Conservation (phyloP, 768 basidiomycete genomes). For the Pulveroboletus ravenelii region DNA sequence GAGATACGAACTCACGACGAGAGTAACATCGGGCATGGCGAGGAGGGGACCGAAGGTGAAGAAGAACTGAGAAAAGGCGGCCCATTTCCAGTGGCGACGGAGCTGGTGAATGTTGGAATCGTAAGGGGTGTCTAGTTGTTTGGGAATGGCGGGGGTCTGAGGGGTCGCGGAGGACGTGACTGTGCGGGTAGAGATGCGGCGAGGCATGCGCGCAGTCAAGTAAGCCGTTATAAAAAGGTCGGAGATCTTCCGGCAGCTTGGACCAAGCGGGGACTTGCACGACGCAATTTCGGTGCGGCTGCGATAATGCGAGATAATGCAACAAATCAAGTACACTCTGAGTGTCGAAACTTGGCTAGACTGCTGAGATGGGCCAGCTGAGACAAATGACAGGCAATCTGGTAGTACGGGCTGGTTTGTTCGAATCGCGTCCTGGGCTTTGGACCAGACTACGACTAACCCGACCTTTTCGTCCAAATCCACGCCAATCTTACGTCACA, state of each 20-base stretch:
- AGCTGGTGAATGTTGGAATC: slow-evolving; percentile 48
- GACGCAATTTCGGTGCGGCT: slow-evolving; percentile 14
- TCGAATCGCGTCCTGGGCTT: slow-evolving; percentile 1
- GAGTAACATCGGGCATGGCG: slow-evolving; percentile 63
- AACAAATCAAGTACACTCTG: slow-evolving; percentile 18
- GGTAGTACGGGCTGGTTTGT: neutral
- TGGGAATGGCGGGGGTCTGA: slow-evolving; percentile 23
- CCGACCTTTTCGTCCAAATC: slow-evolving; percentile 16
- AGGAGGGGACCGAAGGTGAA: slow-evolving; percentile 76
- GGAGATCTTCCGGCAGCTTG: slow-evolving; percentile 32
- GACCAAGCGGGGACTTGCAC: slow-evolving; percentile 18
- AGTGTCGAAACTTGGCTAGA: slow-evolving; percentile 9
- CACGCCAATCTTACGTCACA: slow-evolving; percentile 20
- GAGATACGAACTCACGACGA: slow-evolving; percentile 44
- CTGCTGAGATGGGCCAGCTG: slow-evolving; percentile 9
- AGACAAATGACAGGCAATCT: slow-evolving; percentile 8
- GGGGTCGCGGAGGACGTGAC: slow-evolving; percentile 31
- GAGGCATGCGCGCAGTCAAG: slow-evolving; percentile 50
- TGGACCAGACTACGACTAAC: slow-evolving; percentile 2
- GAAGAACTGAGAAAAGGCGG: slow-evolving; percentile 87
- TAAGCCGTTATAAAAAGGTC: slow-evolving; percentile 34
- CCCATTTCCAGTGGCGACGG: slow-evolving; percentile 88
- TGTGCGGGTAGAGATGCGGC: slow-evolving; percentile 45
- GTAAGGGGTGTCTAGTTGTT: slow-evolving; percentile 25
- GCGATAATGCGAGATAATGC: slow-evolving; percentile 21